phyloP scores from a whole-genome alignment of 306 rosid genomes.

The Dalbergia oliveri region DNA sequence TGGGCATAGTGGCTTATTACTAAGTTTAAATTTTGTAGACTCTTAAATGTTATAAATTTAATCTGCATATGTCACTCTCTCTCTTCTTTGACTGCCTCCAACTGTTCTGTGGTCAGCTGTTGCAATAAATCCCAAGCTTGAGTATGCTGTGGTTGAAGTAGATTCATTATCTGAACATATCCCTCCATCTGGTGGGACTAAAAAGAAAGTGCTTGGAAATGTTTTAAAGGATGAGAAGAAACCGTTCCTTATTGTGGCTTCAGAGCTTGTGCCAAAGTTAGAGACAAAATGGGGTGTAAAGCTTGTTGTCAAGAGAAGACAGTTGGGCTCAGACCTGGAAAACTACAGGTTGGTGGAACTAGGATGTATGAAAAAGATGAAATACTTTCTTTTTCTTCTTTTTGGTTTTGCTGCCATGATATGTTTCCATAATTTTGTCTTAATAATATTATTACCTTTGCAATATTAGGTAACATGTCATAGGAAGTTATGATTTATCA shows the following conservation, averaged over 20 bases:
- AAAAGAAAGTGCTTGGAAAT: constrained; percentile 69
- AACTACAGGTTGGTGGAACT: constrained; percentile 73
- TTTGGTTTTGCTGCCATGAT: constrained; percentile 18
- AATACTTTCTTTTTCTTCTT: constrained; percentile 20
- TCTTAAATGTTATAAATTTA: constrained; percentile 13
- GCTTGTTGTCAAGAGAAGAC: constrained; percentile 69
- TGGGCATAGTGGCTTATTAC: neutral
- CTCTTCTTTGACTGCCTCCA: constrained; percentile 37
- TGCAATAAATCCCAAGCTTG: constrained; percentile 93
- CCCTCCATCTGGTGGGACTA: constrained; percentile 63
- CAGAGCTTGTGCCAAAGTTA: constrained; percentile 85
- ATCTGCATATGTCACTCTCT: neutral
- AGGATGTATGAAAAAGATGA: constrained; percentile 31
- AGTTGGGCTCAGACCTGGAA: constrained; percentile 87
- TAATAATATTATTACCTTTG: constrained; percentile 11
- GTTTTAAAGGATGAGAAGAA: constrained; percentile 76
- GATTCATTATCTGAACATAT: constrained; percentile 57
- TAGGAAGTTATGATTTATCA: constrained; percentile 29
- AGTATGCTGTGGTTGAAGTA: constrained; percentile 89
- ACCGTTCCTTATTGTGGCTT: constrained; percentile 85
- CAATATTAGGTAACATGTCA: constrained; percentile 27
- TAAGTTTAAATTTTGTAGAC: neutral
- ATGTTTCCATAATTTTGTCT: constrained; percentile 36
- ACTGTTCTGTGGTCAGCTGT: constrained; percentile 70
- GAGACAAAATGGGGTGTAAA: constrained; percentile 92